A percentile compares a stretch with the other conserved stretches of the same genome.
Evolutionary conservation across 2,329 filamentous ascomycete genomes (phyloP).

Genomic region (Magnaporthales sp.): DNA sequence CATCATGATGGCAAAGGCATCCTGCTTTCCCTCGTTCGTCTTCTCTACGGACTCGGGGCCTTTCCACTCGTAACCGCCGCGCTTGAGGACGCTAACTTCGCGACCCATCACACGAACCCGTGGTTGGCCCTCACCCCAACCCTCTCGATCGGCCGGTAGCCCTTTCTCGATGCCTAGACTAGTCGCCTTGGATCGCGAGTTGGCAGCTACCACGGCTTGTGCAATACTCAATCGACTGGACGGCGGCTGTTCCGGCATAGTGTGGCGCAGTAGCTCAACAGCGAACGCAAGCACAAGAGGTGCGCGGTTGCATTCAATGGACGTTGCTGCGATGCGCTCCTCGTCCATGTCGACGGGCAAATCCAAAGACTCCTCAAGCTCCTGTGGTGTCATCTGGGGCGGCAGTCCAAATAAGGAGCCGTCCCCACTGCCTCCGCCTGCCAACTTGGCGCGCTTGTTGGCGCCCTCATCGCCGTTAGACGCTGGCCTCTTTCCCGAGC

Average conservation of each 20-base stretch:
- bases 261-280: slow-evolving; percentile 63
- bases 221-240: slow-evolving; percentile 78
- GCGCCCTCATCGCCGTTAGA: slow-evolving; percentile 11
- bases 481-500: slow-evolving; percentile 22
- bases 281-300: slow-evolving; percentile 77
- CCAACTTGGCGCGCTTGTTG: slow-evolving; percentile 24
- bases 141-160: slow-evolving; percentile 57
- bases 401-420: slow-evolving; percentile 20
- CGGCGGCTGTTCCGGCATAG: slow-evolving; percentile 76
- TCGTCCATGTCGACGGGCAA: slow-evolving; percentile 52
- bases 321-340: slow-evolving; percentile 45
- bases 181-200: slow-evolving; percentile 68
- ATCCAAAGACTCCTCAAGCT: slow-evolving; percentile 53
- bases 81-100: slow-evolving; percentile 65
- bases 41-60: slow-evolving; percentile 25
- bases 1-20: slow-evolving; percentile 7
- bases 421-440: slow-evolving; percentile 2
- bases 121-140: slow-evolving; percentile 69
- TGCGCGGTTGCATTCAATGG: slow-evolving; percentile 68
- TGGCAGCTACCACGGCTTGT: slow-evolving; percentile 76
- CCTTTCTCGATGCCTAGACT: slow-evolving; percentile 64
- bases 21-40: slow-evolving; percentile 8
- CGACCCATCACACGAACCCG: slow-evolving; percentile 63
- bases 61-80: slow-evolving; percentile 62
- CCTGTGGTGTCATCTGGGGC: slow-evolving; percentile 36